phyloP scores from a whole-genome alignment of 352 stramenopile genomes.

The Chrysophaeum taylorii region DNA sequence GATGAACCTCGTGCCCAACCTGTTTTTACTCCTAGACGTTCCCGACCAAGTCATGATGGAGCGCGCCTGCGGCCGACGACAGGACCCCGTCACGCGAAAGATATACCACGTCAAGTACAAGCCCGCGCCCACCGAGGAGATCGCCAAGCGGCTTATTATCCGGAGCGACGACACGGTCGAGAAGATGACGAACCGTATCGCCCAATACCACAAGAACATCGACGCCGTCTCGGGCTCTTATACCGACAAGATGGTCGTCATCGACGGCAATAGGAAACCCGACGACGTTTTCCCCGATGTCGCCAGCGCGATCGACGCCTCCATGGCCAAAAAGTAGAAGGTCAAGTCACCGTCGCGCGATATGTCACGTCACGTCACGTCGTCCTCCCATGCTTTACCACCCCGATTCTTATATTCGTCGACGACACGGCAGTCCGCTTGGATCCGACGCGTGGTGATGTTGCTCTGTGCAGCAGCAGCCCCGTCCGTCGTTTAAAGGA shows the following conservation, averaged over 20 bases:
- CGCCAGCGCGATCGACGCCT: not conserved
- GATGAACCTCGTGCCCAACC: conserved; percentile 60
- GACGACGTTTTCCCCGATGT: conserved; percentile 31
- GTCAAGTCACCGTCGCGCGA: too few species aligned
- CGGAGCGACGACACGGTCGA: conserved; percentile 71
- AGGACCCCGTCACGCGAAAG: conserved; percentile 65
- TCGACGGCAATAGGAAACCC: conserved; percentile 46
- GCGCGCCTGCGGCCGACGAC: conserved; percentile 62
- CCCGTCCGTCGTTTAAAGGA: too few species aligned
- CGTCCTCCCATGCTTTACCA: too few species aligned
- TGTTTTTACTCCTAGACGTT: conserved; percentile 78
- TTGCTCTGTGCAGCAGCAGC: too few species aligned
- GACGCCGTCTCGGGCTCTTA: conserved; percentile 49
- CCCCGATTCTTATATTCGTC: too few species aligned
- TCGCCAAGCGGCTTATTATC: conserved; percentile 56
- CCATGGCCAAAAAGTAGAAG: not conserved
- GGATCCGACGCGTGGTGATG: too few species aligned
- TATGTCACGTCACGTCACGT: too few species aligned
- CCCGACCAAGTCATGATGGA: conserved; percentile 72
- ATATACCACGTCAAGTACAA: conserved; percentile 73
- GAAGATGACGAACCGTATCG: conserved; percentile 54
- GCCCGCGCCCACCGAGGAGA: conserved; percentile 44
- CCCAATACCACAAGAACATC: conserved; percentile 52
- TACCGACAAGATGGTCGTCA: conserved; percentile 50
- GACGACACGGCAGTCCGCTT: too few species aligned